Conservation (phyloP, 2,329 filamentous ascomycete species). For the Colletotrichum sp. region DNA sequence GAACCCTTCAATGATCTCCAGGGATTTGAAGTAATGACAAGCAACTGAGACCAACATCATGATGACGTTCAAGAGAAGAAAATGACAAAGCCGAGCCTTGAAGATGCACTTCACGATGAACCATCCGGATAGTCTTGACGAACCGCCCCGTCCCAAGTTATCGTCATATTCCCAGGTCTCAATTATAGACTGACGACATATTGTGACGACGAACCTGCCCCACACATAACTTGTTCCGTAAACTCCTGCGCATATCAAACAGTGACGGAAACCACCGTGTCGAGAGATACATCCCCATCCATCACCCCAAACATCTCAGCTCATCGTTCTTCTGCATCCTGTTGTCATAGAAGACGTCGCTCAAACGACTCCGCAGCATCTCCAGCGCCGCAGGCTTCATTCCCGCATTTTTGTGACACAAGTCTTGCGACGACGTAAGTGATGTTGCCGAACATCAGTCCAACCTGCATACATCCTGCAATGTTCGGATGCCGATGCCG, state of each 20-base stretch:
- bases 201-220: neutral
- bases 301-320: neutral
- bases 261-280: neutral
- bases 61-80: neutral
- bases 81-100: neutral
- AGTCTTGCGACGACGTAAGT: neutral
- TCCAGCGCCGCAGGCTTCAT: neutral
- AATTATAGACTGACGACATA: neutral
- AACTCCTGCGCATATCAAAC: neutral
- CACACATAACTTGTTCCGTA: neutral
- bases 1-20: neutral
- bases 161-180: neutral
- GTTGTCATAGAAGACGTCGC: neutral
- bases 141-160: neutral
- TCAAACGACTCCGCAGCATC: neutral
- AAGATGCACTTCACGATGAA: neutral
- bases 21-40: neutral
- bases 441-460: neutral
- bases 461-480: neutral
- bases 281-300: neutral
- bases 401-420: neutral
- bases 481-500: neutral
- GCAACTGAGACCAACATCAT: neutral
- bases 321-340: neutral
- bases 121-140: neutral